phyloP scores from a whole-genome alignment of 176 grass and related monocot species.

The Puccinellia tenuiflora region DNA sequence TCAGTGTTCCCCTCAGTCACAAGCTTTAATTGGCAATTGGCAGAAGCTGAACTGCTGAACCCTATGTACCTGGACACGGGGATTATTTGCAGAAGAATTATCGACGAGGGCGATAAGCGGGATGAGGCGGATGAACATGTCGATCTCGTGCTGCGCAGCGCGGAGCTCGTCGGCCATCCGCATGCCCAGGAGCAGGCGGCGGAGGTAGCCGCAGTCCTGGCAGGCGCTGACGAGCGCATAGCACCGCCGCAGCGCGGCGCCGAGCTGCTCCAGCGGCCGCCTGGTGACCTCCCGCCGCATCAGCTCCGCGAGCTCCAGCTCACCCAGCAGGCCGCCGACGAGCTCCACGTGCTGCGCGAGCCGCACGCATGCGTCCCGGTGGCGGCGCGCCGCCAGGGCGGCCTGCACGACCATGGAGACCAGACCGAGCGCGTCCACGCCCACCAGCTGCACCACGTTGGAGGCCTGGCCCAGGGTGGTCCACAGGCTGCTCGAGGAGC shows the following conservation, averaged over 20 bases:
- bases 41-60: no score
- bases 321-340: no score
- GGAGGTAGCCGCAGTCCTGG: constrained; percentile 43
- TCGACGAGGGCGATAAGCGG: constrained; percentile 57
- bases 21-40: no score
- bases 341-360: no score
- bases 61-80: neutral
- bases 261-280: constrained; percentile 46
- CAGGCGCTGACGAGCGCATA: constrained; percentile 43
- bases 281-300: constrained; percentile 41
- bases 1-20: no score
- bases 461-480: constrained; percentile 13
- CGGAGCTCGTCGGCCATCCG: constrained; percentile 39
- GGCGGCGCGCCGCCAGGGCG: constrained; percentile 44
- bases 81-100: neutral
- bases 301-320: constrained; percentile 46
- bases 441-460: constrained; percentile 34
- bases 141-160: constrained; percentile 37
- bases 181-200: constrained; percentile 25
- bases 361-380: constrained; percentile 46
- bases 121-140: constrained; percentile 48
- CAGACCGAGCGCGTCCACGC: constrained; percentile 56
- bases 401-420: constrained; percentile 63
- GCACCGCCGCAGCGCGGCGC: constrained; percentile 28
- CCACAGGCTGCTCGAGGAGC: constrained; percentile 6